phyloP scores from a whole-genome alignment of 2,329 filamentous ascomycete genomes.

The Claviceps digitariae region DNA sequence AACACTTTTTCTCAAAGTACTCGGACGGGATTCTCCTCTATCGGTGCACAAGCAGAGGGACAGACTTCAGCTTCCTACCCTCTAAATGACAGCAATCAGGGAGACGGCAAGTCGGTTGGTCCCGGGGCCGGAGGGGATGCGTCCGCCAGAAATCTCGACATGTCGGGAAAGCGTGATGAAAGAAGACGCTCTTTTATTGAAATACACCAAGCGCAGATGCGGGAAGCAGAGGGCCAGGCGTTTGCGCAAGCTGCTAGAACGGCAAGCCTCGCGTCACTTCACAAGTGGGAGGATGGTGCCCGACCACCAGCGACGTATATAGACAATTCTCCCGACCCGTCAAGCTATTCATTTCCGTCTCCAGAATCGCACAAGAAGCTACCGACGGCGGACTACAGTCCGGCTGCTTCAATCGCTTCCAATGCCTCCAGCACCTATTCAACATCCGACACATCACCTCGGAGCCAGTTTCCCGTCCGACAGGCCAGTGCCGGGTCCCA shows the following conservation, averaged over 20 bases:
- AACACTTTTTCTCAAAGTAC: conserved; percentile 38
- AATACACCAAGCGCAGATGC: conserved; percentile 45
- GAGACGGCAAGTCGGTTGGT: conserved; percentile 13
- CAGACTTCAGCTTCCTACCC: not conserved
- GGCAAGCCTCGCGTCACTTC: conserved; percentile 20
- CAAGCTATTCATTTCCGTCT: conserved; percentile 14
- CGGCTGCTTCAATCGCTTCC: conserved; percentile 24
- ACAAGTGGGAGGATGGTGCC: conserved; percentile 19
- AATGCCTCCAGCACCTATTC: conserved; percentile 17
- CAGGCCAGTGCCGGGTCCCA: conserved; percentile 14
- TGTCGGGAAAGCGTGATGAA: conserved; percentile 31
- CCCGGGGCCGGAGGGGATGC: conserved; percentile 19
- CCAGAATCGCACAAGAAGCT: conserved; percentile 15
- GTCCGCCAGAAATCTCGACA: conserved; percentile 30
- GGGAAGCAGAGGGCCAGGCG: conserved; percentile 44
- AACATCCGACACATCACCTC: conserved; percentile 8
- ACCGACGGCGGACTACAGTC: conserved; percentile 25
- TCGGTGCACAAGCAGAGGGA: conserved; percentile 14
- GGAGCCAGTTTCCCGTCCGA: conserved; percentile 9
- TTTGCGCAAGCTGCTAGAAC: conserved; percentile 35
- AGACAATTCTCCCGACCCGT: conserved; percentile 14
- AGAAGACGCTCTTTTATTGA: conserved; percentile 45
- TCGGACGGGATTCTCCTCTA: conserved; percentile 40
- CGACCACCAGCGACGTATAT: conserved; percentile 7
- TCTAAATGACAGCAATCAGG: not conserved